These are phyloP conservation scores for Sordaria brevicollis DNA, from an alignment of 495 filamentous ascomycete species.

Conservation along the genomic window DNA sequence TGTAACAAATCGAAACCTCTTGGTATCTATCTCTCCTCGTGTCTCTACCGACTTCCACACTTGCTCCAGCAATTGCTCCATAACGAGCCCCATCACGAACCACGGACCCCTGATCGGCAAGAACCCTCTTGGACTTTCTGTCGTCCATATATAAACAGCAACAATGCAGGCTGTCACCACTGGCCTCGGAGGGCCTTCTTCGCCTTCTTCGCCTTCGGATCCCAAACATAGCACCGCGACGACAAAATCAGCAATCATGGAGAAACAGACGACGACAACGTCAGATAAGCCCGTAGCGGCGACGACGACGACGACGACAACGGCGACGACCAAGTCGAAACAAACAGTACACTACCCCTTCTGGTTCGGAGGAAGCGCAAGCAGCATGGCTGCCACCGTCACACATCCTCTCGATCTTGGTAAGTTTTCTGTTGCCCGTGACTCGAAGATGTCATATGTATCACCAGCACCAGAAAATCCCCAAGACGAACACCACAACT, in stretches of 20 bases:
- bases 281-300: neutral
- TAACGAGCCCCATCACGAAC: neutral
- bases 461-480: neutral
- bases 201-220: neutral
- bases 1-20: neutral
- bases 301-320: slow-evolving; percentile 2
- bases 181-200: neutral
- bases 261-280: neutral
- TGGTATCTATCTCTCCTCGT: neutral
- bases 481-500: neutral
- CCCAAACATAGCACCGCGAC: neutral
- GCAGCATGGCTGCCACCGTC: slow-evolving; percentile 77
- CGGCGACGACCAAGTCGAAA: slow-evolving; percentile 23
- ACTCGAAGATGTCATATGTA: slow-evolving; percentile 19
- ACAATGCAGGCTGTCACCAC: slow-evolving; percentile 9
- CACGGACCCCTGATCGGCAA: neutral
- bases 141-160: neutral
- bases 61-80: neutral
- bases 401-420: slow-evolving; percentile 85
- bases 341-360: slow-evolving; percentile 60
- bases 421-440: slow-evolving; percentile 27
- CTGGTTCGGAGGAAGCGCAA: slow-evolving; percentile 92
- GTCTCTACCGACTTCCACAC: neutral
- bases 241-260: neutral
- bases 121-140: neutral